Conservation (phyloP, 2,329 filamentous ascomycete species). For the Ascochyta clinopodiicola region DNA sequence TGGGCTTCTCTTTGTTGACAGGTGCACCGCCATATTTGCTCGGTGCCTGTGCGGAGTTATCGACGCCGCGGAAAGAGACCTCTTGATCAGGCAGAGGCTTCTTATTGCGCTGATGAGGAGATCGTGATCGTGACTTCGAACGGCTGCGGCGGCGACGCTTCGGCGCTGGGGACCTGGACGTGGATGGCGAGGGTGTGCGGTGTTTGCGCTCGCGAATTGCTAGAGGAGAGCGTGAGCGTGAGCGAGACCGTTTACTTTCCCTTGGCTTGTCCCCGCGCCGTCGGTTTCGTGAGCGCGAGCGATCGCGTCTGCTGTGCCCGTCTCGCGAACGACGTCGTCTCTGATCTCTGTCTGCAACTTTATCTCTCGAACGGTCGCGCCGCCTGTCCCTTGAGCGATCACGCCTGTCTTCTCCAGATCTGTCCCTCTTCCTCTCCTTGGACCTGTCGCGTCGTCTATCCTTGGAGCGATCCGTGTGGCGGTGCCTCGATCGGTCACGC, state of each 20-base stretch:
- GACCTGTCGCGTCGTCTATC: conserved; percentile 29
- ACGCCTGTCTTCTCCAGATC: conserved; percentile 21
- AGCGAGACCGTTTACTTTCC: conserved; percentile 16
- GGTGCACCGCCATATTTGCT: conserved; percentile 43
- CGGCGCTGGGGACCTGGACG: conserved; percentile 35
- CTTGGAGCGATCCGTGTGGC: conserved; percentile 21
- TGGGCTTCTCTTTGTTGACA: conserved; percentile 81
- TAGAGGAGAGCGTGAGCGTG: conserved; percentile 34
- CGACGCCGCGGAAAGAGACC: conserved; percentile 51
- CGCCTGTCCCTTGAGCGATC: conserved; percentile 25
- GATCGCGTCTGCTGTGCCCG: conserved; percentile 17
- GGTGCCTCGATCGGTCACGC: conserved; percentile 19
- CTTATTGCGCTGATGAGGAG: conserved; percentile 51
- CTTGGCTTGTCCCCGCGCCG: conserved; percentile 22
- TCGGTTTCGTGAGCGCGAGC: conserved; percentile 11
- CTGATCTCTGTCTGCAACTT: conserved; percentile 19
- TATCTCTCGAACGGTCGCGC: conserved; percentile 17
- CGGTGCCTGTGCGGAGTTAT: conserved; percentile 37
- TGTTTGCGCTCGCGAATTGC: conserved; percentile 32
- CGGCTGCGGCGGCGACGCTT: conserved; percentile 45
- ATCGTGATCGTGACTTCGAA: conserved; percentile 50
- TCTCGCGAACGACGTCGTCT: conserved; percentile 24
- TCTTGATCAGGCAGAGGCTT: conserved; percentile 56
- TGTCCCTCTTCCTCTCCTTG: conserved; percentile 18
- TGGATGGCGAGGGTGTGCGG: conserved; percentile 35